Base-by-base conservation (phyloP, 495 filamentous ascomycete genomes). In the Immersiella caudata region DNA sequence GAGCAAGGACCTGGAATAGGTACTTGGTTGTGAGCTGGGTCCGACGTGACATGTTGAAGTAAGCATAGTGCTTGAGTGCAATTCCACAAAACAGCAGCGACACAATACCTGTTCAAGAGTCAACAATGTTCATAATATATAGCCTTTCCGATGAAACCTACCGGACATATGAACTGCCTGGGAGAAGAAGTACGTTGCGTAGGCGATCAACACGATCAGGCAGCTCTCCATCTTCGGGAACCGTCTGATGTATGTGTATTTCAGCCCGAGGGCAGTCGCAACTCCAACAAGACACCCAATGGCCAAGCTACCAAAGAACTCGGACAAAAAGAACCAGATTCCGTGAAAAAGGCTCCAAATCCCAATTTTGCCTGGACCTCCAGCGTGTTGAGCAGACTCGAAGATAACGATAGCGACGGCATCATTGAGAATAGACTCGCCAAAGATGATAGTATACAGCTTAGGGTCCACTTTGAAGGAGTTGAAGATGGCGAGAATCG, bases 21-120 rank as follows among this genome's bases (percentile, higher is more conserved):
- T 97, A 99, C 77, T 99, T 99, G 62, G 96, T 99, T 20, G 95
- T 97, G 71, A 99, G 86, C 74, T 99, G 95, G 22, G 96, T 97
- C 52, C 95, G 90, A 52, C 95, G 90, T 29, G 95, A 99, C 95
- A 99, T 99, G 81, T 99, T 99, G 82, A 97, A 97, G 82, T 99
- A 99, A 51, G 95, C 95, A 73, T 99, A 98, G 76, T 99, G 95
- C 77, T 99, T 99, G 36, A 99, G 84, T 8, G 95, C 97, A 67
- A 99, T 99, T 33, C 95, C 95, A 77, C 96, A 98, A 81, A 99
- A 98, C 12, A 99, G 82, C 64, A 99, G 85, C 20, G 95, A 95
- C 62, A 99, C 95, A 71, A 99, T 99, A 65, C 95, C 94, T 98
- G 71, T 56, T 20, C n/a, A 62, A 58, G 25, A 7, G 59, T 72